Evolutionary conservation across 2,329 filamentous ascomycete genomes (phyloP).

Genomic region (Teratosphaeria epicoccoides): DNA sequence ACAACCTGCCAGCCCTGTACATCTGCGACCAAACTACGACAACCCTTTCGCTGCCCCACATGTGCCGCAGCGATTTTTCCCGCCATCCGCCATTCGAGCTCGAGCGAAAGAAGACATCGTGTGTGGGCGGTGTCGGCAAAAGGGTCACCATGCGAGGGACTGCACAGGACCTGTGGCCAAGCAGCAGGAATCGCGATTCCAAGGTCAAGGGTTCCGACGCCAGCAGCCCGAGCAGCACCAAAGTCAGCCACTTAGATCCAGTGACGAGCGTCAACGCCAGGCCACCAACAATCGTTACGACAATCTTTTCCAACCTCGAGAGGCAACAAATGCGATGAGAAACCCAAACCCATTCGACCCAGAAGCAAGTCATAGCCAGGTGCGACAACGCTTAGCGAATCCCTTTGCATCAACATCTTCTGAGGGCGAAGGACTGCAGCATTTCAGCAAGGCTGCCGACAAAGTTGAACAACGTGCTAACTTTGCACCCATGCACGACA

Average conservation of each 20-base stretch:
- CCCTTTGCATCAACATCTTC: not conserved
- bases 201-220: conserved; percentile 1
- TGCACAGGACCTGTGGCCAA: conserved; percentile 4
- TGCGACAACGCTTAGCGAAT: not conserved
- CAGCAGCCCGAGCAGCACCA: not conserved
- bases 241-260: not conserved
- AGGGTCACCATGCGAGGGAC: conserved; percentile 13
- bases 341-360: not conserved
- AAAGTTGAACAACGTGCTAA: not conserved
- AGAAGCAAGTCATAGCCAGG: not conserved
- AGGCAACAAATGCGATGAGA: not conserved
- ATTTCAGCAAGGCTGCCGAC: not conserved
- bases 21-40: not conserved
- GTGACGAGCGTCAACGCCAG: not conserved
- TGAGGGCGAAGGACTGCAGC: not conserved
- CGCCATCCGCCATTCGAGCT: not conserved
- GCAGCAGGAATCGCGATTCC: conserved; percentile 5
- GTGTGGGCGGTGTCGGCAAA: conserved; percentile 10
- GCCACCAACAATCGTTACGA: not conserved
- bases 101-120: conserved; percentile 1
- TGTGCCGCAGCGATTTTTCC: not conserved
- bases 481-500: conserved; percentile 6
- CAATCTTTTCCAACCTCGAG: not conserved
- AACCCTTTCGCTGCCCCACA: not conserved
- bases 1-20: not conserved